Evolutionary conservation across 495 filamentous ascomycete genomes (phyloP), one percentile per base, ranked within the genome.

Genomic region (Annulohypoxylon maeteangense): DNA sequence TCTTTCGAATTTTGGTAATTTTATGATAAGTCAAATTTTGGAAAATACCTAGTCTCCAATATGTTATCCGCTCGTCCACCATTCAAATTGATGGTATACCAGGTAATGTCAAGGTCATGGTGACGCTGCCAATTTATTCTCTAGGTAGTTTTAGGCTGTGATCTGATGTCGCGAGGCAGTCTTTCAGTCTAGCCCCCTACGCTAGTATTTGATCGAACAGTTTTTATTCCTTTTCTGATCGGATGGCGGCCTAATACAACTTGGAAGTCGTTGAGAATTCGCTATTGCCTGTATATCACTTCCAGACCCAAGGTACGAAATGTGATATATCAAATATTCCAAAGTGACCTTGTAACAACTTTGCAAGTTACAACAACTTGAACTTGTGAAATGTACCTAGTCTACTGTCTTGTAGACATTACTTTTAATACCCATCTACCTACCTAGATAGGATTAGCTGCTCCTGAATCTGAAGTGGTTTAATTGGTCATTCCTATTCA

Each of bases 121-220:
- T 50, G 45, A 50, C 20, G 45, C 20, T 50, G 11, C 23, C 18
- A 25, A 23, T 50, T 27, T 27, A 44, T 44, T 44, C n/a, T 44
- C 40, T 44, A 44, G 7, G n/a, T 8, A 44, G 40, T 44, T 44
- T 44, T 44, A 44, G 40, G 40, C 40, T 44, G 40, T 44, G 40
- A 44, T 44, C 40, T 44, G 40, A 44, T 20, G 40, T 44, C 20
- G 40, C 40, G 40, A 44, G 40, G 40, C 40, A 20, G 40, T 44
- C 40, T 44, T 42, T 20, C n/a, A 44, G 40, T 44, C 40, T 44
- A 44, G 40, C 40, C 40, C 40, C 40, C 40, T 44, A 44, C 40
- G 40, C 40, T 44, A 44, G 40, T 44, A 44, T 16, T 44, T 44
- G 40, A 44, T 44, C 40, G 40, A 44, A 20, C 40, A 44, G 1